Evolutionary conservation across 345 rosid species (phyloP).

Genomic region (Linum usitatissimum): DNA sequence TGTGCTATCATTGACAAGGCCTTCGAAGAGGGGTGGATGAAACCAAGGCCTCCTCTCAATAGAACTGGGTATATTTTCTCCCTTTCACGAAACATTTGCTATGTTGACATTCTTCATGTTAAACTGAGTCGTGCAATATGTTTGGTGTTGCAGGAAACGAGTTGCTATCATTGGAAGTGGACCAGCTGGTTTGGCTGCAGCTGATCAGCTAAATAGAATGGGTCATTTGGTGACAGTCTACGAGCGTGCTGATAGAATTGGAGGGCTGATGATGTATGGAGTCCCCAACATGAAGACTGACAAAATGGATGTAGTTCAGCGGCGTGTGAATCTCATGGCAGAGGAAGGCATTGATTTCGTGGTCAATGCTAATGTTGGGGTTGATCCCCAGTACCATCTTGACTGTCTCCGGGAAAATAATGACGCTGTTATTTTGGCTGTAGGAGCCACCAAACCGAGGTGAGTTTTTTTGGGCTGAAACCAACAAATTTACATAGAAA

Average conservation of each 20-base stretch:
- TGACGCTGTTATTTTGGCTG: conserved; percentile 81
- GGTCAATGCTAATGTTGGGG: conserved; percentile 83
- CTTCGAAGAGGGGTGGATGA: conserved; percentile 98
- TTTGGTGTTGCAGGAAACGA: conserved; percentile 45
- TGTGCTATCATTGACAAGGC: conserved; percentile 91
- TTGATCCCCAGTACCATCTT: conserved; percentile 62
- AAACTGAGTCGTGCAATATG: background rate
- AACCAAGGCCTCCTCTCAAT: conserved; percentile 71
- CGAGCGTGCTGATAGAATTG: conserved; percentile 95
- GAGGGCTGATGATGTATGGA: conserved; percentile 99
- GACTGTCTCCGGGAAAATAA: conserved; percentile 62
- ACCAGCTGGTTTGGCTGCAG: conserved; percentile 96
- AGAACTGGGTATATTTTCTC: conserved; percentile 66
- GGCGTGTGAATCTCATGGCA: conserved; percentile 89
- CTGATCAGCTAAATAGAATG: conserved; percentile 92
- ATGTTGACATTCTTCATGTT: too few relatives aligned
- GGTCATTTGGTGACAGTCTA: conserved; percentile 91
- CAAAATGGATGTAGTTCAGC: conserved; percentile 80
- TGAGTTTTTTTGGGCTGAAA: conserved; percentile 10
- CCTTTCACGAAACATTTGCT: too few relatives aligned
- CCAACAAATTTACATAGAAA: background rate
- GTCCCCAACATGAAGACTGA: conserved; percentile 99
- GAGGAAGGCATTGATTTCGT: conserved; percentile 80
- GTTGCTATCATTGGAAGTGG: conserved; percentile 93
- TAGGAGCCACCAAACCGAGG: conserved; percentile 98